Percentiles rank a stretch among this genome's conserved stretches.
phyloP scores from a whole-genome alignment of 257 asterid species.

The Solanum megistacrolobum region DNA sequence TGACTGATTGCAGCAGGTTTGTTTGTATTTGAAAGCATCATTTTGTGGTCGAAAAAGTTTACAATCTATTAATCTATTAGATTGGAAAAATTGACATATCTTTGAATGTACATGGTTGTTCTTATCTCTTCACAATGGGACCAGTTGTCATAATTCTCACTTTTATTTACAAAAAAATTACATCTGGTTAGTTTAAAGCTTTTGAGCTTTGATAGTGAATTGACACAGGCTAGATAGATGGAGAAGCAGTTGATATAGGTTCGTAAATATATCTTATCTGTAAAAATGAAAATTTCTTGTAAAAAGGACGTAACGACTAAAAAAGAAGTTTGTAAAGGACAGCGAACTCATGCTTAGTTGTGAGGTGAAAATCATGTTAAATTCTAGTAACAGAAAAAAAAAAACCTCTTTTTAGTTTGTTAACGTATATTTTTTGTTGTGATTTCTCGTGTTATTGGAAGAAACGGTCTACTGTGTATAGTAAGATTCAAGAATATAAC shows the following conservation, averaged over 20 bases:
- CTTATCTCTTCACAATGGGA: slow-evolving; percentile 16
- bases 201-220: too few species aligned
- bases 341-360: background rate
- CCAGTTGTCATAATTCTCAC: background rate
- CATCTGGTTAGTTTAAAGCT: background rate
- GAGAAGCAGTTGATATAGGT: background rate
- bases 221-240: background rate
- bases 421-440: background rate
- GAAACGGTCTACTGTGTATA: background rate
- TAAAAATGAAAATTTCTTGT: background rate
- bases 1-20: background rate
- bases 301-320: background rate
- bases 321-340: background rate
- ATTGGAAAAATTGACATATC: slow-evolving; percentile 20
- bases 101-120: background rate
- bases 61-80: background rate
- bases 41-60: slow-evolving; percentile 27
- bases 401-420: background rate
- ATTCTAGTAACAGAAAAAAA: background rate
- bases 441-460: background rate
- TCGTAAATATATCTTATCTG: background rate
- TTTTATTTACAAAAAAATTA: background rate
- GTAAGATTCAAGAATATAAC: background rate
- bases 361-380: background rate
- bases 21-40: slow-evolving; percentile 24